Evolutionary conservation across 2,329 filamentous ascomycete genomes (phyloP), one percentile per base, ranked within the genome.

Genomic region (Nemania serpens): DNA sequence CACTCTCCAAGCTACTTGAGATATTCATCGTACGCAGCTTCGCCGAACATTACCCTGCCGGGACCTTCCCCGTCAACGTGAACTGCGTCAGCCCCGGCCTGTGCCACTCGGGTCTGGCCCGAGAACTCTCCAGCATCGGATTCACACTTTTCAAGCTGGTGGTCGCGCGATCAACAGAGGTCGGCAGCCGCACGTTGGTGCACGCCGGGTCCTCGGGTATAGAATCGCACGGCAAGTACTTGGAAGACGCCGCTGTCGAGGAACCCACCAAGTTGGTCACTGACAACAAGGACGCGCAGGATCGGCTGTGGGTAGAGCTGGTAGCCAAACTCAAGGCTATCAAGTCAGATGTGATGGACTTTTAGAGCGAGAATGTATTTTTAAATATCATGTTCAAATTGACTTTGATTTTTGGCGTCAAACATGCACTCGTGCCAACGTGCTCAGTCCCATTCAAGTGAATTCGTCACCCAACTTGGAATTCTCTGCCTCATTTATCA

Each of bases 71-170:
- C 11, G 79, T 85, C 42, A 78, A 78, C 1, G 65, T 86, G 59
- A 85, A 84, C 66, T 75, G 76, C 61, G 62, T 83, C 25, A 83
- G 83, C 58, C 84, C 84, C 0, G 83, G 83, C 1, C 73, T 82
- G 33, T 86, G 83, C 67, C 75, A 82, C 43, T 79, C 80, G 0
- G 73, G 77, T 20, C 72, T 86, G 1, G 68, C 64, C 5, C 74
- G 82, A 1, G 76, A 83, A 0, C 18, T 49, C 0, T 54, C 39
- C n/a, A 55, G 51, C 1, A 50, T 52, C 22, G 55, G n/a, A 33
- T 66, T 33, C 39, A 68, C 45, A 13, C 58, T 75, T 10, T 39
- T 79, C 41, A 71, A 75, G 20, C 53, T 73, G n/a, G 6, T 78
- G 20, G 48, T 80, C 37, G 81, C 76, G 2, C 74, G 81, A 18